phyloP scores from a whole-genome alignment of 352 stramenopile species.

The Pythium coloratum region DNA sequence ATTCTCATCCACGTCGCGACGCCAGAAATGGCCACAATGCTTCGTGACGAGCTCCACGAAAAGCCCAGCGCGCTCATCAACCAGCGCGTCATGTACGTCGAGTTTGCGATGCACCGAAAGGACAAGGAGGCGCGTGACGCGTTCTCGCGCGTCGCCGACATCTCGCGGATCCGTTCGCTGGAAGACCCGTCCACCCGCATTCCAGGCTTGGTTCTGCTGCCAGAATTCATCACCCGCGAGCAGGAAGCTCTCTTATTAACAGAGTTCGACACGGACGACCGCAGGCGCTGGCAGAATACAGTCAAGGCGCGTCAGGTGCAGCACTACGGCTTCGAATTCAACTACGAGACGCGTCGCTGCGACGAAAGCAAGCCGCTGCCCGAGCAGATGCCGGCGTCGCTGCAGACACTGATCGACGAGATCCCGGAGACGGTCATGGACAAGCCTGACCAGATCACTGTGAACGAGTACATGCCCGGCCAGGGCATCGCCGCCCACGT shows the following conservation, averaged over 20 bases:
- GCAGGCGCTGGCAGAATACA: slow-evolving; percentile 60
- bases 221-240: slow-evolving; percentile 63
- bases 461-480: slow-evolving; percentile 89
- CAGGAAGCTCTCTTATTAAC: slow-evolving; percentile 55
- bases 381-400: slow-evolving; percentile 43
- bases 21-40: slow-evolving; percentile 20
- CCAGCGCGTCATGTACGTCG: slow-evolving; percentile 67
- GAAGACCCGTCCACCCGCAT: slow-evolving; percentile 47
- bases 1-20: slow-evolving; percentile 52
- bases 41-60: slow-evolving; percentile 54
- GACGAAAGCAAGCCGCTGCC: slow-evolving; percentile 48
- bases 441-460: slow-evolving; percentile 75
- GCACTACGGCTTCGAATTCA: slow-evolving; percentile 89
- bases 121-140: slow-evolving; percentile 64
- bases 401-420: slow-evolving; percentile 47
- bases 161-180: slow-evolving; percentile 45
- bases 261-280: slow-evolving; percentile 60
- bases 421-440: slow-evolving; percentile 64
- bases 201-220: slow-evolving; percentile 59
- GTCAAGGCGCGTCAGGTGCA: slow-evolving; percentile 84
- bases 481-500: slow-evolving; percentile 88
- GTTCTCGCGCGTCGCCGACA: slow-evolving; percentile 54
- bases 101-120: slow-evolving; percentile 67
- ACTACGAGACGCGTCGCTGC: slow-evolving; percentile 79
- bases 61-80: slow-evolving; percentile 57